Evolutionary conservation across 192 early-diverging fungal genomes (phyloP), one percentile per base, ranked within the genome.

Genomic region (Kappamyces sp.): DNA sequence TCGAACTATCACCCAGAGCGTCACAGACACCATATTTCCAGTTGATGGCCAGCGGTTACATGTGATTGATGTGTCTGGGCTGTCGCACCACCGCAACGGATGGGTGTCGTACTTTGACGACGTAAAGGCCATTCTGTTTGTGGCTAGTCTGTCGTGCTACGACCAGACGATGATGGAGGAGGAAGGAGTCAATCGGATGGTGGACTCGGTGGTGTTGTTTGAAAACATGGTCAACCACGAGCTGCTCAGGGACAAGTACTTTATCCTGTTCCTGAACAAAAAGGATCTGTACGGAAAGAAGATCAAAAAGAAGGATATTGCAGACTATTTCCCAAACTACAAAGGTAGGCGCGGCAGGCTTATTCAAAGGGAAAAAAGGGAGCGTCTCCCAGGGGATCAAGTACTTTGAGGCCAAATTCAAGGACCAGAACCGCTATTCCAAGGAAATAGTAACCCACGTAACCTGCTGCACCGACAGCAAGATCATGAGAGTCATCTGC

Each of bases 261-360:
- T 66, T 13, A 66, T 66, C 12, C n/a, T 66, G 7, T 66, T 66
- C 52, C 36, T 66, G 44, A 66, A 66, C 65, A 66, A 66, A 15
- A 66, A 50, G 4, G 65, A 66, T 48, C 40, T 66, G 15, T 62
- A 50, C 41, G 52, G 48, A 10, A 37, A 66, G 47, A 66, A 66
- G 5, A 37, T 66, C 4, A 65, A 40, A 35, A 66, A 68, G 32
- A 9, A 39, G 3, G 41, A 47, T 33, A 67, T 67, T 46, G 15
- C 12, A 39, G 41, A 68, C 13, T 66, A 57, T 37, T 66, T 66
- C 38, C 65, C 65, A 13, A 61, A 66, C 10, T 66, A 55, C 51
- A 40, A 51, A 5, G 62, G 62, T 63, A 66, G 54, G 51, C 3
- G 12, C 23, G 23, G 12, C 12, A 46, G 23, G 12, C 44, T n/a